Evolutionary conservation across 2,329 filamentous ascomycete species (phyloP).

Genomic region (Proliferodiscus dingleyae): DNA sequence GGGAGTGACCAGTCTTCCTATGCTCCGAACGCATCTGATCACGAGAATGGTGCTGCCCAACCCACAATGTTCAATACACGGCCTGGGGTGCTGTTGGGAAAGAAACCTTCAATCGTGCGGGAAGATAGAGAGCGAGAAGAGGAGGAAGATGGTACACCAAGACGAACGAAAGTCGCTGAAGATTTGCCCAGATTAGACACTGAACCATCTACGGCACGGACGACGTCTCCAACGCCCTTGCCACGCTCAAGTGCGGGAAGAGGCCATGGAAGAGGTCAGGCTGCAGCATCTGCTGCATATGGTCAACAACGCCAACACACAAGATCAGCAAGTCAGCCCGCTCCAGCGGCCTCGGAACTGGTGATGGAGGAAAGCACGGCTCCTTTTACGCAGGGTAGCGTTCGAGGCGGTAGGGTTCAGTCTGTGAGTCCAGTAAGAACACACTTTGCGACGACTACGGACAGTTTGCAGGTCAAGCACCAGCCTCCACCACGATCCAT

Average conservation of each 20-base stretch:
- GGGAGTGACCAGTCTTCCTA: constrained; percentile 26
- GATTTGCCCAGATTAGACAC: constrained; percentile 9
- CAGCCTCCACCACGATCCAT: constrained; percentile 65
- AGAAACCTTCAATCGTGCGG: constrained; percentile 41
- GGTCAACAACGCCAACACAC: constrained; percentile 18
- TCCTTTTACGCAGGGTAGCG: constrained; percentile 22
- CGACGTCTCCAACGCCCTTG: constrained; percentile 24
- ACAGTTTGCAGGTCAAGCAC: constrained; percentile 56
- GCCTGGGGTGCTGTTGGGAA: no score
- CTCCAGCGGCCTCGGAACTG: constrained; percentile 10
- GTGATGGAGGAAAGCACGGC: constrained; percentile 1
- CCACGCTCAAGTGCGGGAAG: constrained; percentile 22
- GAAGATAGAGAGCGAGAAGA: constrained; percentile 43
- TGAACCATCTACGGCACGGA: constrained; percentile 12
- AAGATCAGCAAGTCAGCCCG: constrained; percentile 22
- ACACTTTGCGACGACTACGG: constrained; percentile 56
- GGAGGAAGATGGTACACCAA: constrained; percentile 27
- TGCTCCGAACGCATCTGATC: constrained; percentile 26
- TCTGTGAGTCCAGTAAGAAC: constrained; percentile 59
- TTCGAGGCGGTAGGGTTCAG: constrained; percentile 31
- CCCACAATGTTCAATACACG: constrained; percentile 13
- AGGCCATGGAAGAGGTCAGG: constrained; percentile 23
- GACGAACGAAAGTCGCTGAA: constrained; percentile 4
- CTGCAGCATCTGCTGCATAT: constrained; percentile 19
- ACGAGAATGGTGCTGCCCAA: constrained; percentile 24